phyloP scores from a whole-genome alignment of 2,329 filamentous ascomycete genomes.

The Phoma sp. region DNA sequence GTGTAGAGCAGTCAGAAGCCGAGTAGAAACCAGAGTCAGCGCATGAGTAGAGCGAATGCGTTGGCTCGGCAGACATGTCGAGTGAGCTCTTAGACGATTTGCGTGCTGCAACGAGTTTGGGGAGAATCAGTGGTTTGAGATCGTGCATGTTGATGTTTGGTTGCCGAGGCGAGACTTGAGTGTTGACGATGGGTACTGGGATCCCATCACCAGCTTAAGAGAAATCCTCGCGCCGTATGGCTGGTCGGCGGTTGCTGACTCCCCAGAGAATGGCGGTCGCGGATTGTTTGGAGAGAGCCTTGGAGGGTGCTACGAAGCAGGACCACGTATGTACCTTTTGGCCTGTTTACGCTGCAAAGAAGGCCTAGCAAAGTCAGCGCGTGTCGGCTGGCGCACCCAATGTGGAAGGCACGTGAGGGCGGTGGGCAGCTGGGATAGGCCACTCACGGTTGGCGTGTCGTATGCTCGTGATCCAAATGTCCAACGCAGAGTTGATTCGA shows the following conservation, averaged over 20 bases:
- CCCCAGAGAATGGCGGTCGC: slow-evolving; percentile 40
- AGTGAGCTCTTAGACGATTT: slow-evolving; percentile 45
- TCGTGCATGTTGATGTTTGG: slow-evolving; percentile 44
- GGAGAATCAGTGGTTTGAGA: slow-evolving; percentile 50
- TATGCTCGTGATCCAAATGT: not conserved
- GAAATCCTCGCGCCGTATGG: slow-evolving; percentile 21
- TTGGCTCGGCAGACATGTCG: slow-evolving; percentile 43
- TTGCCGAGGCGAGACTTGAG: slow-evolving; percentile 36
- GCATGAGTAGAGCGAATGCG: slow-evolving; percentile 43
- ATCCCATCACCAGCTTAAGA: slow-evolving; percentile 49
- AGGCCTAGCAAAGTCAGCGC: slow-evolving; percentile 35
- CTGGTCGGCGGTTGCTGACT: slow-evolving; percentile 27
- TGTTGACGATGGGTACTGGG: slow-evolving; percentile 39
- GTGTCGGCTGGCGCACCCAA: slow-evolving; percentile 33
- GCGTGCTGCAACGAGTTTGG: slow-evolving; percentile 49
- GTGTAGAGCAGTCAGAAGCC: slow-evolving; percentile 72
- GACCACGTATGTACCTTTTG: slow-evolving; percentile 48
- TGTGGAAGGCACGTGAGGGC: slow-evolving; percentile 44
- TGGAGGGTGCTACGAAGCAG: slow-evolving; percentile 48
- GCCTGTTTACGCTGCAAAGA: slow-evolving; percentile 36
- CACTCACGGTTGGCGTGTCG: slow-evolving; percentile 22
- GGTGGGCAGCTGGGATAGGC: slow-evolving; percentile 29
- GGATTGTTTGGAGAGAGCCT: slow-evolving; percentile 37
- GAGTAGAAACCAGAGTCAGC: slow-evolving; percentile 54
- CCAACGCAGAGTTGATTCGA: slow-evolving; percentile 10